Base-by-base conservation (phyloP, 2,329 filamentous ascomycete species). In the Verticillium tricorpus region DNA sequence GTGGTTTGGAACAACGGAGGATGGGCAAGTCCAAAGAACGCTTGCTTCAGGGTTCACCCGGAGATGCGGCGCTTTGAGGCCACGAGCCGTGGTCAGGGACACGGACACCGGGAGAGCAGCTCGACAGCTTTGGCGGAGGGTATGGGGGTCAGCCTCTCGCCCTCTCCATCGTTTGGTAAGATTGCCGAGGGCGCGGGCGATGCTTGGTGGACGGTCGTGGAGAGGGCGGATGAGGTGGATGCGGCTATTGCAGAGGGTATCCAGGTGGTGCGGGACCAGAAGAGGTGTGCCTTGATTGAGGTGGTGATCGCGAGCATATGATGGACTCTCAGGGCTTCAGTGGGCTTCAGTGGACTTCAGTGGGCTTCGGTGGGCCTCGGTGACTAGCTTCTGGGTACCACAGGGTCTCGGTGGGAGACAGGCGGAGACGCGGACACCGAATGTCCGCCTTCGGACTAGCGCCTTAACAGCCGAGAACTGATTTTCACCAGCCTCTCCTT, bases 1-100 rank as follows among this genome's bases (percentile, higher is more conserved):
- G 52, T 67, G 19, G 59, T 66, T n/a, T 66, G 66, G 64, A 67
- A 67, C 37, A 67, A 66, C 35, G 66, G 63, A 22, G 66, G 65
- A 3, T 65, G 66, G 66, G 59, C 60, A 17, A 59, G 59, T 14
- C 66, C 64, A 2, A 64, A 63, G 60, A 64, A 61, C 55, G 66
- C 66, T 12, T 63, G 59, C 57, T 31, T 66, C 50, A n/a, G 66
- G 15, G 58, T 65, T 19, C 66, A 67, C 34, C 65, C 63, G 14
- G 65, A 67, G 50, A 59, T 67, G 17, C 59, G 54, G 3, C 58
- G 37, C 11, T 28, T 58, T 17, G n/a, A 31, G 12, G 17, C 17
- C 2, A 9, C 32, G 1, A 22, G 31, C 17, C n/a, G 19, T 8
- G 45, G 5, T 12, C n/a, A 28, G 12, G 45, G 45, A 25, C n/a